Evolutionary conservation across 208 protist species (phyloP).

Genomic region (Trypanosoma avium): DNA sequence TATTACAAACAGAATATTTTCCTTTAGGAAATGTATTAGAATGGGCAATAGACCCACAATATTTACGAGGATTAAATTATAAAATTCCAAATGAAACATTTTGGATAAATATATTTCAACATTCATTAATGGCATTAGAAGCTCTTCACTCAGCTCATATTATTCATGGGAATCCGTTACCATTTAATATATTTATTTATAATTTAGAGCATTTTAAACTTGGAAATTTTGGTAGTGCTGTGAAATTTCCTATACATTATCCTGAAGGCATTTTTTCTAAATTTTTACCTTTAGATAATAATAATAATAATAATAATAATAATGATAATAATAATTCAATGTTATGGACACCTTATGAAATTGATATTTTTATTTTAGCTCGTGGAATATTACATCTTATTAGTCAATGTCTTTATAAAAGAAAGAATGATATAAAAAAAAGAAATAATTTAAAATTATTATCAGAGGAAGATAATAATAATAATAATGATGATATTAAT

Average conservation of each 20-base stretch:
- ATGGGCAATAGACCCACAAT: slow-evolving; percentile 27
- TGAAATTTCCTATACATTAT: slow-evolving; percentile 27
- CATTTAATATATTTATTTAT: slow-evolving; percentile 44
- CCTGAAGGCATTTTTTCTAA: slow-evolving; percentile 12
- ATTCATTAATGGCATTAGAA: slow-evolving; percentile 44
- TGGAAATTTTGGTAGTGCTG: slow-evolving; percentile 52
- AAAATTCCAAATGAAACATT: slow-evolving; percentile 14
- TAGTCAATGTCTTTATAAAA: slow-evolving; percentile 1
- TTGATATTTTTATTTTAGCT: slow-evolving; percentile 31
- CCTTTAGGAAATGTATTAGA: slow-evolving; percentile 52
- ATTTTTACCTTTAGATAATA: slow-evolving; percentile 11
- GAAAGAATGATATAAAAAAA: not conserved
- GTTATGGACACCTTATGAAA: slow-evolving; percentile 25
- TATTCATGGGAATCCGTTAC: slow-evolving; percentile 60
- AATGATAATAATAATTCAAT: too few relatives aligned
- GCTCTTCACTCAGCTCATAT: slow-evolving; percentile 42
- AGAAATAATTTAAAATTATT: not conserved
- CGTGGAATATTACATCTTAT: slow-evolving; percentile 21
- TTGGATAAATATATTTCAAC: slow-evolving; percentile 36
- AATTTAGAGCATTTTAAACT: slow-evolving; percentile 38
- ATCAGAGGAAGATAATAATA: not conserved
- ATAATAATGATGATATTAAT: not conserved
- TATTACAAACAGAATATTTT: slow-evolving; percentile 78
- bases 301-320: not conserved
- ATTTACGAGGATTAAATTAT: slow-evolving; percentile 7